Evolutionary conservation across 2,329 filamentous ascomycete genomes (phyloP), one percentile per base, ranked within the genome.

Genomic region (Claviceps pazoutovae): DNA sequence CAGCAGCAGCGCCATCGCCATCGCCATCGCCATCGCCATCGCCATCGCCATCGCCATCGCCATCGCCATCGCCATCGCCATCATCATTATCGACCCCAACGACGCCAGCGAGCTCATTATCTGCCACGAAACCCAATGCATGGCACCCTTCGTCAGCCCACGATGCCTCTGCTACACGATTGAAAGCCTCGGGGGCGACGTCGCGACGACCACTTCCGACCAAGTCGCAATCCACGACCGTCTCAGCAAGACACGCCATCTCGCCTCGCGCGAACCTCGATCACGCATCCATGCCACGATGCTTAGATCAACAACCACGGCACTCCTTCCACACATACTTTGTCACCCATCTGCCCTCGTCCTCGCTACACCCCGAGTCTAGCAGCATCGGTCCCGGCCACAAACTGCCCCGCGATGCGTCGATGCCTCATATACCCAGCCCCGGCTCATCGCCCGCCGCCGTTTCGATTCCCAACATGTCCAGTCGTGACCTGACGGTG

Each of bases 291-390:
- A 11, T 49, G n/a, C 41, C 23, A 4, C 47, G 48, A 42, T 41
- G 37, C n/a, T 11, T 45, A 30, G 48, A 49, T 48, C 50, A 50
- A 49, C 50, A 51, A 43, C 47, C 49, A 49, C 53, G 51, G 42
- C 53, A 46, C 17, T 49, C 68, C 56, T 97, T 97, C 67, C 89
- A 96, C 71, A 89, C 94, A 60, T 97, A 98, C 73, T 98, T 98
- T 67, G 88, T 97, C 54, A 95, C 93, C 8, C 88, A 96, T 66
- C 78, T 98, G 1, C 91, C 93, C 4, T 95, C 89, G 17, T 94
- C 89, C 14, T 96, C 90, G 3, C 76, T 95, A 45, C 87, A 96
- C 60, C 91, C 93, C 7, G 91, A 97, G 67, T 86, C 86, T 38
- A 71, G 74, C 21, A 69, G 75, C 17, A 64, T 71, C 30, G 83